Percentiles rank a stretch among this genome's conserved stretches.
These are phyloP conservation scores for Globisporangium nagaii DNA, from an alignment of 352 stramenopile species.

Conservation along the genomic window DNA sequence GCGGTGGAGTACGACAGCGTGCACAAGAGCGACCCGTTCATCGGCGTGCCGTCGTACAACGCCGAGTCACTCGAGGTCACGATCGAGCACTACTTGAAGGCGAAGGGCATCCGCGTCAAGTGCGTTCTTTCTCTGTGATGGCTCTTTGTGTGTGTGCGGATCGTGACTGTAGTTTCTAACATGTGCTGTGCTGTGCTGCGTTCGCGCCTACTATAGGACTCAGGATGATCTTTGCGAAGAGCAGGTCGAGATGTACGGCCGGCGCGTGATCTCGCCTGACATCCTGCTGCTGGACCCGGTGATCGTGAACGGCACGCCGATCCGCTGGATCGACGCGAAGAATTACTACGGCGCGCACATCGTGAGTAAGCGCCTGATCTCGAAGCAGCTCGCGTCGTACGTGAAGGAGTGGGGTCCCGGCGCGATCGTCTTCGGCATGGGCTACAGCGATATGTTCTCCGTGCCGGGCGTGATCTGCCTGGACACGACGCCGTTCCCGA, in stretches of 20 bases:
- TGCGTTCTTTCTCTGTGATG: slow-evolving; percentile 19
- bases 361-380: slow-evolving; percentile 81
- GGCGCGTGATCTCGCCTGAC: slow-evolving; percentile 74
- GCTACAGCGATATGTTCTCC: slow-evolving; percentile 85
- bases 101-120: slow-evolving; percentile 74
- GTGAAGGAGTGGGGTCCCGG: slow-evolving; percentile 84
- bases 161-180: not conserved
- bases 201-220: slow-evolving; percentile 29
- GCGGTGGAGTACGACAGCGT: slow-evolving; percentile 77
- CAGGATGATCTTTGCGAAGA: slow-evolving; percentile 66
- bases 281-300: slow-evolving; percentile 78
- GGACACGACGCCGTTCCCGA: slow-evolving; percentile 79
- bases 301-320: slow-evolving; percentile 77
- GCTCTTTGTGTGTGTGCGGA: not conserved
- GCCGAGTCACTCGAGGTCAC: slow-evolving; percentile 66
- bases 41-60: slow-evolving; percentile 65
- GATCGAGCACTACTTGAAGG: slow-evolving; percentile 67
- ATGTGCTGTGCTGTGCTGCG: not conserved
- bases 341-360: slow-evolving; percentile 89
- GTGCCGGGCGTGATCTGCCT: slow-evolving; percentile 75
- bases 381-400: slow-evolving; percentile 74
- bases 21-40: slow-evolving; percentile 79
- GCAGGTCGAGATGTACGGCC: slow-evolving; percentile 56
- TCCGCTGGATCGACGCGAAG: slow-evolving; percentile 86
- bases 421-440: slow-evolving; percentile 84